Evolutionary conservation across 2,329 filamentous ascomycete genomes (phyloP).

Genomic region (Fusarium keratoplasticum): DNA sequence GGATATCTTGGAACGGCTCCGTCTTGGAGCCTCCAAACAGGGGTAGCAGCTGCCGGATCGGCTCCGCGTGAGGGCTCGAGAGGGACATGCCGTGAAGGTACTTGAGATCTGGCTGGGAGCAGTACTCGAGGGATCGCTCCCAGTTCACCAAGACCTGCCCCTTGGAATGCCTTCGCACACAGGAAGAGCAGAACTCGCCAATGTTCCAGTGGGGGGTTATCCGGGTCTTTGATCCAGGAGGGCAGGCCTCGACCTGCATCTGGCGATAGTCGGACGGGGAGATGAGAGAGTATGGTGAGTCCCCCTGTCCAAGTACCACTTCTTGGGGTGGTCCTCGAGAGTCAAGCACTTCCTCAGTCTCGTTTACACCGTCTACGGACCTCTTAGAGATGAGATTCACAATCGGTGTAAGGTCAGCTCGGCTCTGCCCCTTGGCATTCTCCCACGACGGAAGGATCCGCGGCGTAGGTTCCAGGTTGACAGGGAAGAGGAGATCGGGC

Average conservation of each 20-base stretch:
- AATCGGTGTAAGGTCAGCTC: slow-evolving; percentile 44
- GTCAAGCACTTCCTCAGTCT: neutral
- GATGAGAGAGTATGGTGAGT: slow-evolving; percentile 4
- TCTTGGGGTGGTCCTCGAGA: neutral
- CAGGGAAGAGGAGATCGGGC: slow-evolving; percentile 85
- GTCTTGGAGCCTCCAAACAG: slow-evolving; percentile 82
- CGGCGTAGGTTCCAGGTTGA: slow-evolving; percentile 73
- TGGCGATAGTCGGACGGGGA: slow-evolving; percentile 52
- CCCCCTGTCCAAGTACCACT: neutral
- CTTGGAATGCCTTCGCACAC: slow-evolving; percentile 72
- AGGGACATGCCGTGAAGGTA: slow-evolving; percentile 80
- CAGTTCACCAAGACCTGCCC: slow-evolving; percentile 76
- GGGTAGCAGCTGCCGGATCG: slow-evolving; percentile 74
- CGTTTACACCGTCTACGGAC: slow-evolving; percentile 21
- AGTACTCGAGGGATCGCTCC: slow-evolving; percentile 73
- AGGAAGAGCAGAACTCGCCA: slow-evolving; percentile 72
- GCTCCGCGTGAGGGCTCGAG: slow-evolving; percentile 70
- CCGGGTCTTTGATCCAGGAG: slow-evolving; percentile 69
- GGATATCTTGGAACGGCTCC: slow-evolving; percentile 78
- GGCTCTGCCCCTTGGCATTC: slow-evolving; percentile 54
- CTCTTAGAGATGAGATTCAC: slow-evolving; percentile 46
- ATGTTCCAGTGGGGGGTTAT: slow-evolving; percentile 72
- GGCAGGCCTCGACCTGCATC: slow-evolving; percentile 66
- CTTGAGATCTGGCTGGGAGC: slow-evolving; percentile 81
- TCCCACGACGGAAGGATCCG: slow-evolving; percentile 68